Evolutionary conservation across 2,329 filamentous ascomycete genomes (phyloP), one percentile per base, ranked within the genome.

Genomic region (Pezicula neosporulosa): DNA sequence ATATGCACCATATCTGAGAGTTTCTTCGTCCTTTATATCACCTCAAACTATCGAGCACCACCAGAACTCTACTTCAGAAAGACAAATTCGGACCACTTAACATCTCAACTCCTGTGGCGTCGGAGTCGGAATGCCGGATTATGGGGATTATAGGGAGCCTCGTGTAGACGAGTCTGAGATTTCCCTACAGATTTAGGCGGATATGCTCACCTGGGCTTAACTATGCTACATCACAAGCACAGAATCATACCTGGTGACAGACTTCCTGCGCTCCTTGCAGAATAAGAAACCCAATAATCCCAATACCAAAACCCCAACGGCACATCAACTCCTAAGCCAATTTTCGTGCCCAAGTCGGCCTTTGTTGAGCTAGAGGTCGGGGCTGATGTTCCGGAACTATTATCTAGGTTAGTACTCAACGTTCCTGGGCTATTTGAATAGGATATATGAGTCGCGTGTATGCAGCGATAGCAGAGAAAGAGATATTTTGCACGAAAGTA

Each of bases 261-360:
- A 18, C 38, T 47, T 56, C 19, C 48, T 44, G 9, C 27, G 50
- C 41, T 56, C 57, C n/a, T 53, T 33, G 37, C 51, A 56, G 46
- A 56, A 53, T n/a, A 57, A 39, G 19, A 57, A 53, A 3, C 38
- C 48, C 9, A 59, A 42, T 24, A 57, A 18, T 2, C 57, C 57
- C 15, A 50, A 24, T 5, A 51, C 57, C 21, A 59, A 44, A 12
- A 57, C 47, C 54, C 52, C 3, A 59, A 51, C 24, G 54, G 56
- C 6, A 57, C 47, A 6, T 55, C 56, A 10, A 57, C 51, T n/a
- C 56, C 56, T 4, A 59, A 21, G 3, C 55, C 53, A n/a, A 59
- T 30, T 44, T 56, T 59, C 18, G 51, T 57, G 24, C 51, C 57
- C 12, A 56, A 24, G 19, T 52, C 45, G 7, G 33, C 27, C 16